Evolutionary conservation across 2,329 filamentous ascomycete genomes (phyloP).

Genomic region (Alternaria consortialis): DNA sequence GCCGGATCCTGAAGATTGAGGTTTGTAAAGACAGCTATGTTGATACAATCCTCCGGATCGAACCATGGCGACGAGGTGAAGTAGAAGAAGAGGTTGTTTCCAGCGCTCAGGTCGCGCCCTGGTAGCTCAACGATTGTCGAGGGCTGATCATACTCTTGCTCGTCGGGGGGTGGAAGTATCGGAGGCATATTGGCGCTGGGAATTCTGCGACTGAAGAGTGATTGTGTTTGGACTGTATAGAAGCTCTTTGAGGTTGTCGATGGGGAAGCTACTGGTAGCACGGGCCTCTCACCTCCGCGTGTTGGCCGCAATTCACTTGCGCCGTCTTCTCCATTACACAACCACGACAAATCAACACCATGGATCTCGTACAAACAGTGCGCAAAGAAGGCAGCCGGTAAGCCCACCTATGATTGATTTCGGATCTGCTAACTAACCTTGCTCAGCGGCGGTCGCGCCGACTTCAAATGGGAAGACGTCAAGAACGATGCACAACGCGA

Average conservation of each 20-base stretch:
- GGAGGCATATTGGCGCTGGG: conserved; percentile 36
- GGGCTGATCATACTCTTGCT: conserved; percentile 43
- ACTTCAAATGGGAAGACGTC: conserved; percentile 98
- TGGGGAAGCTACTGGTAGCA: conserved; percentile 8
- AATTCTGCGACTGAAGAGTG: conserved; percentile 4
- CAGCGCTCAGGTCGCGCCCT: conserved; percentile 33
- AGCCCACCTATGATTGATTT: conserved; percentile 15
- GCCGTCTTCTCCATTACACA: background rate
- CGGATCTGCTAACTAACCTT: conserved; percentile 11
- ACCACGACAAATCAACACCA: conserved; percentile 51
- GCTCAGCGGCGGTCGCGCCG: conserved; percentile 78
- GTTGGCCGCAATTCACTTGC: conserved; percentile 30
- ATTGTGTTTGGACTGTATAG: background rate
- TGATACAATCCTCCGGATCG: conserved; percentile 67
- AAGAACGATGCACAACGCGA: conserved; percentile 87
- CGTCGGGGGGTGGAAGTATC: conserved; percentile 43
- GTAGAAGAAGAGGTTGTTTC: conserved; percentile 64
- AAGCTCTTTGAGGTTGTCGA: conserved; percentile 7
- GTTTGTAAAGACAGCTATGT: conserved; percentile 63
- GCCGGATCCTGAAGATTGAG: conserved; percentile 56
- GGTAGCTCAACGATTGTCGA: conserved; percentile 31
- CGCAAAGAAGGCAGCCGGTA: conserved; percentile 86
- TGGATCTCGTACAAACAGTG: conserved; percentile 94
- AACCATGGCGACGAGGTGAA: conserved; percentile 71
- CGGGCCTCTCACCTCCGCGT: conserved; percentile 34